Evolutionary conservation across 345 rosid species (phyloP).

Genomic region (Heritiera fomes): DNA sequence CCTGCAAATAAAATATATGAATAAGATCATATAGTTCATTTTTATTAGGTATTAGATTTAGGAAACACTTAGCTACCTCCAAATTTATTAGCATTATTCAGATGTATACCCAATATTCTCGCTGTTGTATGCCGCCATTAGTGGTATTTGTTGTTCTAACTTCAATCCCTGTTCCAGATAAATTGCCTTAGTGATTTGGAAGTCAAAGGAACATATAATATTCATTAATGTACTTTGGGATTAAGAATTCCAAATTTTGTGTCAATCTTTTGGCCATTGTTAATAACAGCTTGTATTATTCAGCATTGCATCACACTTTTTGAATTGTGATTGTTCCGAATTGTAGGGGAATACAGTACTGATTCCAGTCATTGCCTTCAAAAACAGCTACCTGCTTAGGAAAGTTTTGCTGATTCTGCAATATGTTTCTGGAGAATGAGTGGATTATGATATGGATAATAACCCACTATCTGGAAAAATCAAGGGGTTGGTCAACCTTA

Average conservation of each 20-base stretch:
- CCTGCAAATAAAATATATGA: neutral
- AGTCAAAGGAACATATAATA: neutral
- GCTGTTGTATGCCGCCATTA: neutral
- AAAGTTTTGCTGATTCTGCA: neutral
- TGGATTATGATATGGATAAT: neutral
- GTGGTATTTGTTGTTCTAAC: neutral
- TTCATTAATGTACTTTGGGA: neutral
- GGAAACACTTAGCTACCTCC: conserved; percentile 1
- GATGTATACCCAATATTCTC: conserved; percentile 1
- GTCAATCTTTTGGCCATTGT: neutral
- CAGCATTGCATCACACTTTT: neutral
- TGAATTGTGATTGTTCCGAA: neutral
- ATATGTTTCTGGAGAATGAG: neutral
- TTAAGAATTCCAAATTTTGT: neutral
- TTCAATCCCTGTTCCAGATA: neutral
- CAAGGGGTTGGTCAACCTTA: neutral
- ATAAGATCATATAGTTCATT: neutral
- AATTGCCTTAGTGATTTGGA: neutral
- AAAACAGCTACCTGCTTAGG: neutral
- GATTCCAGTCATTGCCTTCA: neutral
- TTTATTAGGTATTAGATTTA: neutral
- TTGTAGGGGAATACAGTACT: neutral
- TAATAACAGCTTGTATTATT: neutral
- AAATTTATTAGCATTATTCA: conserved; percentile 2
- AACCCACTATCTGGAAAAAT: neutral